Percentiles rank a stretch among this genome's conserved stretches.
Conservation (phyloP, 2,329 filamentous ascomycete species). For the Trichophaea hybrida region DNA sequence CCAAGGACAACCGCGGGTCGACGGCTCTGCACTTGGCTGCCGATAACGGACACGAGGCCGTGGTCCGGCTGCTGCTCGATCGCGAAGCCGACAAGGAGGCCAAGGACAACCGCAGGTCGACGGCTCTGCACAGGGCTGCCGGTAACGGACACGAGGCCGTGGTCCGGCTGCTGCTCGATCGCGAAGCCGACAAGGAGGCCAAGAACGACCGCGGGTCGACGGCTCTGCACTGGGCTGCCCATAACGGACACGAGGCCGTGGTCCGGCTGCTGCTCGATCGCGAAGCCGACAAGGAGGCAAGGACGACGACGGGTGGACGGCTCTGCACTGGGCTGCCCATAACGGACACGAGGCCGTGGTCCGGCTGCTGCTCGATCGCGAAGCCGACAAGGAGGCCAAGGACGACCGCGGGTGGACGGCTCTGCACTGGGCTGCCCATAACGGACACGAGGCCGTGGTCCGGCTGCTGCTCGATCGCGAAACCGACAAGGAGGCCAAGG, state of each 20-base stretch:
- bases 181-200: neutral
- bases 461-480: constrained; percentile 14
- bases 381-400: constrained; percentile 4
- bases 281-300: neutral
- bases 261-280: neutral
- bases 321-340: constrained; percentile 6
- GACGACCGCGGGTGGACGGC: neutral
- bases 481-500: neutral
- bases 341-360: constrained; percentile 15
- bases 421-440: constrained; percentile 13
- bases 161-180: constrained; percentile 23
- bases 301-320: neutral
- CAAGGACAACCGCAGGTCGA: too few relatives aligned
- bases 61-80: too few relatives aligned
- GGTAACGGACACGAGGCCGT: too few relatives aligned
- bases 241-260: neutral
- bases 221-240: neutral
- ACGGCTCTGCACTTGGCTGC: too few relatives aligned
- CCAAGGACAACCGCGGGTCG: constrained; percentile 27
- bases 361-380: constrained; percentile 7
- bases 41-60: too few relatives aligned
- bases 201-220: neutral
- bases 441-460: constrained; percentile 28
- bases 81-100: too few relatives aligned
- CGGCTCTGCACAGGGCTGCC: too few relatives aligned